These are phyloP conservation scores for Jaltomata sinuosa DNA, from an alignment of 257 asterid species.

Conservation along the genomic window DNA sequence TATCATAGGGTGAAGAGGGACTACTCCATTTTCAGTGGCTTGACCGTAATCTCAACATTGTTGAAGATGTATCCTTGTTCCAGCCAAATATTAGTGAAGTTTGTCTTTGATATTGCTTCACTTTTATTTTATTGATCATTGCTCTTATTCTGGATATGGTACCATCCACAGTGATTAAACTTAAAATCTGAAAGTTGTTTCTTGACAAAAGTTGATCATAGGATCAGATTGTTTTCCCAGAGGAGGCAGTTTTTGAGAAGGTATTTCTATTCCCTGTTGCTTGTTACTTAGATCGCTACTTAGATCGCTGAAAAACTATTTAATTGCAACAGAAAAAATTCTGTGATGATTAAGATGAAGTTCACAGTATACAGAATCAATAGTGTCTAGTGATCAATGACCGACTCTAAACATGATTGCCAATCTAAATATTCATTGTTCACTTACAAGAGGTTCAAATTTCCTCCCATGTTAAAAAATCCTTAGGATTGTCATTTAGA, in stretches of 20 bases:
- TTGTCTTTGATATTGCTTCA: neutral
- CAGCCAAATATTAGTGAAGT: neutral
- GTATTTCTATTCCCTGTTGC: conserved; percentile 22
- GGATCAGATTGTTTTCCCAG: conserved; percentile 95
- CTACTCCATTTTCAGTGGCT: conserved; percentile 87
- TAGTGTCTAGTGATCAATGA: neutral
- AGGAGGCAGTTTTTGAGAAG: conserved; percentile 85
- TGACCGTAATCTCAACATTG: conserved; percentile 52
- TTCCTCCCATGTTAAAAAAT: neutral
- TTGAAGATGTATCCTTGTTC: conserved; percentile 83
- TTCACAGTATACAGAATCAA: neutral
- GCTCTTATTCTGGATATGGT: neutral
- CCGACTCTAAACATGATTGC: neutral
- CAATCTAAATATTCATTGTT: neutral
- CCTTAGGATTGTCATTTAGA: neutral
- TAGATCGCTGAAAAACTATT: neutral
- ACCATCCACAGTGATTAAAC: neutral
- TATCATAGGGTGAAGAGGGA: conserved; percentile 77
- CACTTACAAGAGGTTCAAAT: neutral
- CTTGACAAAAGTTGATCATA: conserved; percentile 39
- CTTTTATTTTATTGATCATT: neutral
- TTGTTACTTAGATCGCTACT: neutral
- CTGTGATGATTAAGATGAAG: neutral
- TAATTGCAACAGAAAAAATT: neutral
- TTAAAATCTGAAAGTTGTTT: conserved; percentile 15